Percentiles rank a stretch among this genome's conserved stretches.
Evolutionary conservation across 192 early-diverging fungal genomes (phyloP).

Genomic region (Coemansia sp.): DNA sequence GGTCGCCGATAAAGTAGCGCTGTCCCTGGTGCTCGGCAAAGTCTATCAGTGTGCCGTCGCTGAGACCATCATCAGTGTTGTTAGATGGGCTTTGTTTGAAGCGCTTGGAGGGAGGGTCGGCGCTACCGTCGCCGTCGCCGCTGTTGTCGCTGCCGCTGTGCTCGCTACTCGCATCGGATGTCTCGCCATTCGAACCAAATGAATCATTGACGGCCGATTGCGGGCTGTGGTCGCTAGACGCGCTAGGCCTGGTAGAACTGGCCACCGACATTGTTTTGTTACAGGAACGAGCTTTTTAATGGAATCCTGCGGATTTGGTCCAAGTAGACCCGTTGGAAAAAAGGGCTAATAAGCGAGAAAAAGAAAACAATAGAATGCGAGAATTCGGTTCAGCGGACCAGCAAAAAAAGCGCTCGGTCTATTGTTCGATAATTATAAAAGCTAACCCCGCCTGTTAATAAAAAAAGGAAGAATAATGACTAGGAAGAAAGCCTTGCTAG

Average conservation of each 20-base stretch:
- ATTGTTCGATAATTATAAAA: no score
- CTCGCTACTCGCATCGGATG: conserved; percentile 5
- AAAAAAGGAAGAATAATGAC: no score
- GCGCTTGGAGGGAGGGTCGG: conserved; percentile 12
- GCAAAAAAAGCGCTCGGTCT: not conserved
- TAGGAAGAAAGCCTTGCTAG: no score
- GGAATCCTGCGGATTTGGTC: not conserved
- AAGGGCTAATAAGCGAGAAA: conserved; percentile 2
- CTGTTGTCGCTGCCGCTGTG: conserved; percentile 7
- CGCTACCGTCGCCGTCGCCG: conserved; percentile 2
- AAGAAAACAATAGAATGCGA: conserved; percentile 6
- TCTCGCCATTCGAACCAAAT: not conserved
- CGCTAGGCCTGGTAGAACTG: conserved; percentile 7
- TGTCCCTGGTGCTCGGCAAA: conserved; percentile 32
- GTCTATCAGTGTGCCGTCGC: not conserved
- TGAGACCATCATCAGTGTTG: not conserved
- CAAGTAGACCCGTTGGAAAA: not conserved
- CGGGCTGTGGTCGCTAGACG: not conserved
- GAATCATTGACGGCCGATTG: conserved; percentile 1
- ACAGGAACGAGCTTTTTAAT: conserved; percentile 1
- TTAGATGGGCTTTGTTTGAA: not conserved
- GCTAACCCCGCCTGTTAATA: no score
- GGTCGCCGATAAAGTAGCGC: conserved; percentile 44
- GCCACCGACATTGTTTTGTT: conserved; percentile 16
- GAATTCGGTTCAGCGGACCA: not conserved